Percentiles rank a stretch among this genome's conserved stretches.
Conservation (phyloP, 1,284 basidiomycete species). For the Rhodofomes roseus region DNA sequence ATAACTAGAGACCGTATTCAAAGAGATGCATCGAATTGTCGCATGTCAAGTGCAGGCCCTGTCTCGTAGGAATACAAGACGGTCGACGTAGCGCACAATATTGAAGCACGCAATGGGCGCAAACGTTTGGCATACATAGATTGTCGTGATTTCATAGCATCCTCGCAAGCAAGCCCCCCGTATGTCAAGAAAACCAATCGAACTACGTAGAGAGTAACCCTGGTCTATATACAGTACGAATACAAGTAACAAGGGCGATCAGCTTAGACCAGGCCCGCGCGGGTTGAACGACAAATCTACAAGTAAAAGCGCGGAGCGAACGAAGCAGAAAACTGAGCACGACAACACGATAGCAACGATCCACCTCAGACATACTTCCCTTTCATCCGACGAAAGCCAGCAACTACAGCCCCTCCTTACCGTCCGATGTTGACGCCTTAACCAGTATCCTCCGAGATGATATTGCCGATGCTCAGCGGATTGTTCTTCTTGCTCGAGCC, state of each 20-base stretch:
- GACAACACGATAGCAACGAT: background rate
- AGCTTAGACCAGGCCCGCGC: no score
- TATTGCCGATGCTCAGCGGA: slow-evolving; percentile 68
- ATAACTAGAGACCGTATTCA: no score
- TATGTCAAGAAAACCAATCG: background rate
- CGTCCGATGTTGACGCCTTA: background rate
- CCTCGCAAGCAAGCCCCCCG: no score
- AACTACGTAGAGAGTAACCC: background rate
- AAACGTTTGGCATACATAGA: no score
- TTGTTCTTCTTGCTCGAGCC: slow-evolving; percentile 37
- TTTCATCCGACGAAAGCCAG: background rate
- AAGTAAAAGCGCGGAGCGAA: background rate
- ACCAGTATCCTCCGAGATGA: slow-evolving; percentile 51
- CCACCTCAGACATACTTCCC: background rate
- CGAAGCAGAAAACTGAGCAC: background rate
- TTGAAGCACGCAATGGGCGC: no score
- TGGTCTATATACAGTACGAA: background rate
- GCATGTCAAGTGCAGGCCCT: no score
- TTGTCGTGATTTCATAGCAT: no score
- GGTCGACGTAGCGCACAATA: no score
- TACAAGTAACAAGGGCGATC: background rate
- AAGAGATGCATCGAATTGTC: no score
- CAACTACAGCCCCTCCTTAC: background rate
- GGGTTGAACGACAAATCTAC: background rate
- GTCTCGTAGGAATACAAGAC: no score